Base-by-base conservation (phyloP, 495 filamentous ascomycete species). In the Trichocladium antarcticum region DNA sequence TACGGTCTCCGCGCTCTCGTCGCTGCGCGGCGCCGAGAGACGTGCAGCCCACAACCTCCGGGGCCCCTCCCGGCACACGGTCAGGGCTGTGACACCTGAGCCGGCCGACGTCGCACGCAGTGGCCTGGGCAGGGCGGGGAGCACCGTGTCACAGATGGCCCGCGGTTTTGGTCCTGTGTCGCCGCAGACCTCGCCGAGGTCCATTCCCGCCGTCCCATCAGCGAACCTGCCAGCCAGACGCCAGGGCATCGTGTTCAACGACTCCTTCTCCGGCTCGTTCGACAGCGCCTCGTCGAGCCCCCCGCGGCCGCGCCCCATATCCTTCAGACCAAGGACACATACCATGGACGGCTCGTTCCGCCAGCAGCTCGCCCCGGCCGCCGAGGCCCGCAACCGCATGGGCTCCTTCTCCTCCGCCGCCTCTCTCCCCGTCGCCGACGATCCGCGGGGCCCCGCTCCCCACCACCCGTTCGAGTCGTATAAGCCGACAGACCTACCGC, bases 61-160 rank as follows among this genome's bases (percentile, higher is more conserved):
- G 21, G 35, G 53, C 32, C 45, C 58, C 31, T 59, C 59, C 36
- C 62, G 57, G 45, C 59, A 39, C 45, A 74, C 69, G 3, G 71
- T 76, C 41, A 70, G 76, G 36, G 63, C 71, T 12, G 73, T 77
- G 47, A 77, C 77, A 50, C 75, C 77, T 45, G 78, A 81, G 34
- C 66, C 57, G 35, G 49, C 62, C 28, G 62, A 71, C 34, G 62
- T 59, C 35, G 50, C 55, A 53, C 44, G 50, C 24, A 49, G 56
- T 22, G 42, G 43, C 42, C 35, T 47, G 12, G 60, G 66, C 42
- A 53, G 53, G 49, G 55, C 36, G 31, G 47, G 36, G n/a, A n/a
- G 32, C 43, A 50, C 37, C 35, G 57, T 58, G 19, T 37, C 59
- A 57, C 62, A 61, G 37, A 19, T 51, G 29, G 46, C 66, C 40